These are phyloP conservation scores for Penicillium sp. DNA, from an alignment of 2,329 filamentous ascomycete species.

Conservation along the genomic window DNA sequence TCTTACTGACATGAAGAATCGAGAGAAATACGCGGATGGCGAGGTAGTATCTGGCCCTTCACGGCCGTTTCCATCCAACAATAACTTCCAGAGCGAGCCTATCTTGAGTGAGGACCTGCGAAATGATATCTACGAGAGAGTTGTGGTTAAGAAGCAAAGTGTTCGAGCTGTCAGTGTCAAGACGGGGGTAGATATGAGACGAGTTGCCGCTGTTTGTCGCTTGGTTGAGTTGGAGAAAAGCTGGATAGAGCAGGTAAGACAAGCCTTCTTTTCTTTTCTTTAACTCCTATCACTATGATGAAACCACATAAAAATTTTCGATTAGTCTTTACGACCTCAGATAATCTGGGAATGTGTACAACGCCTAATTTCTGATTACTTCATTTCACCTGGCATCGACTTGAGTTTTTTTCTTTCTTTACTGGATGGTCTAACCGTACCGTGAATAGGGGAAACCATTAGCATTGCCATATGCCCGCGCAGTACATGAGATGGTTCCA, in stretches of 20 bases:
- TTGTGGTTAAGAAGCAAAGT: slow-evolving; percentile 68
- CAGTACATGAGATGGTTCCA: slow-evolving; percentile 81
- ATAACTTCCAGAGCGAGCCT: slow-evolving; percentile 69
- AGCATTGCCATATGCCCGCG: slow-evolving; percentile 75
- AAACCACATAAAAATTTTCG: slow-evolving; percentile 75
- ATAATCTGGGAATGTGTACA: slow-evolving; percentile 58
- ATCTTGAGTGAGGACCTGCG: slow-evolving; percentile 76
- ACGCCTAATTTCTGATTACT: slow-evolving; percentile 56
- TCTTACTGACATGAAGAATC: slow-evolving; percentile 27
- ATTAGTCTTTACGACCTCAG: slow-evolving; percentile 99
- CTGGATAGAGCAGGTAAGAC: slow-evolving; percentile 74
- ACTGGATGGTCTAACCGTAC: background rate
- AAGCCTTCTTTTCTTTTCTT: slow-evolving; percentile 7
- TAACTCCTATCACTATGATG: slow-evolving; percentile 59
- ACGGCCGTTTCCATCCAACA: slow-evolving; percentile 76
- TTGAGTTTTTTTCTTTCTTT: background rate
- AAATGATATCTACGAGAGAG: slow-evolving; percentile 73
- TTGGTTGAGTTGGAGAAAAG: slow-evolving; percentile 85
- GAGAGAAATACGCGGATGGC: background rate
- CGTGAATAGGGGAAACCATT: slow-evolving; percentile 67
- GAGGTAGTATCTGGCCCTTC: slow-evolving; percentile 2
- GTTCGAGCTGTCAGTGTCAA: slow-evolving; percentile 78
- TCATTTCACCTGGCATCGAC: background rate
- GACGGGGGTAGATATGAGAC: slow-evolving; percentile 77
- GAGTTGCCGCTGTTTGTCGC: slow-evolving; percentile 83